Base-by-base conservation (phyloP, 768 basidiomycete species). In the Kwoniella heveanensis region DNA sequence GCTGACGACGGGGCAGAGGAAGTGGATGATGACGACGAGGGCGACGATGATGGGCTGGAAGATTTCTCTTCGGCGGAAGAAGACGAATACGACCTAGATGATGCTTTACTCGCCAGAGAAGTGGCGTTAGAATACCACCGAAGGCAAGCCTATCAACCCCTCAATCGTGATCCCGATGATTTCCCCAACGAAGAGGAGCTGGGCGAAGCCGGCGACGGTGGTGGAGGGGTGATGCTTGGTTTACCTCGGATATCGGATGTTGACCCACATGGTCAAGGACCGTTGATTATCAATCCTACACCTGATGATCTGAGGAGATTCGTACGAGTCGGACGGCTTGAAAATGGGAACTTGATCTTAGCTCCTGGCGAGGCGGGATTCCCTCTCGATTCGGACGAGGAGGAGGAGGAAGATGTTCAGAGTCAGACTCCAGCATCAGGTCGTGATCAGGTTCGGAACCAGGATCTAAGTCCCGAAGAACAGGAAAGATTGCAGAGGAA, bases 311-410 rank as follows among this genome's bases (percentile, higher is more conserved):
- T 72, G 21, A 54, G 64, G 54, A 53, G 61, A 26, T 72, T 66
- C 36, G 50, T 76, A 4, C 54, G 70, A 22, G 70, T 76, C 2
- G 74, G 74, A 0, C 72, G 62, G 48, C 54, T 76, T 22, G 72
- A 76, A 48, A 76, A 76, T 72, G 74, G 74, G 36, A 73, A 73
- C 63, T 44, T 76, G 24, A 67, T 76, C 24, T 49, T 76, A 1
- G 74, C 74, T 3, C 70, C 74, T 0, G 70, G 70, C 21, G 72
- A 76, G 55, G 62, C 67, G 57, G 54, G 57, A 17, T 64, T 60
- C 21, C 68, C 69, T 22, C 60, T 65, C 17, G 70, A 70, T 36
- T 44, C 39, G 8, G 69, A 71, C 17, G 72, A 71, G 22, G 65
- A 73, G 27, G 69, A 47, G 13, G 66, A 62, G 19, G 46, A 54